Evolutionary conservation across 2,329 filamentous ascomycete species (phyloP).

Genomic region (Gremmenia infestans): DNA sequence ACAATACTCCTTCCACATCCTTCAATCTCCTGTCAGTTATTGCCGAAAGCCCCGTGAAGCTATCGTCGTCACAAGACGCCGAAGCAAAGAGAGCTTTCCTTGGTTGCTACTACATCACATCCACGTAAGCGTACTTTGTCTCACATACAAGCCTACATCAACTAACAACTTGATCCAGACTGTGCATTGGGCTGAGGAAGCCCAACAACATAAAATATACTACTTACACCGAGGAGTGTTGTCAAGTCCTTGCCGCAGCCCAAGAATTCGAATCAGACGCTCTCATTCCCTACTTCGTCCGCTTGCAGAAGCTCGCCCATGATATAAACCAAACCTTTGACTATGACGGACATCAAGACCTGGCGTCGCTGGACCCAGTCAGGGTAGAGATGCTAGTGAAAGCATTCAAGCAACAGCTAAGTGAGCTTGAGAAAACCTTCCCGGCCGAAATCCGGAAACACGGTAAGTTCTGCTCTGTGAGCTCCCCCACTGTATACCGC

Average conservation of each 20-base stretch:
- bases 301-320: constrained; percentile 15
- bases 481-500: background rate
- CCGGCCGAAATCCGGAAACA: constrained; percentile 10
- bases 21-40: background rate
- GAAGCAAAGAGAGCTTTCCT: constrained; percentile 16
- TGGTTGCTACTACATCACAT: constrained; percentile 18
- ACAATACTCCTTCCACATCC: background rate
- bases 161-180: constrained; percentile 1
- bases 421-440: constrained; percentile 9
- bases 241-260: constrained; percentile 8
- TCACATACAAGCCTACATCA: background rate
- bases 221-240: constrained; percentile 15
- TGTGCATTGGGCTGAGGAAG: constrained; percentile 17
- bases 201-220: constrained; percentile 14
- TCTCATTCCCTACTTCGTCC: constrained; percentile 12
- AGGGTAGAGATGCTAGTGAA: constrained; percentile 17
- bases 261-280: constrained; percentile 14
- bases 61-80: constrained; percentile 1
- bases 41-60: background rate
- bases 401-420: constrained; percentile 13
- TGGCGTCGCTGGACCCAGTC: constrained; percentile 10
- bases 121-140: constrained; percentile 6
- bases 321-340: constrained; percentile 17
- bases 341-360: constrained; percentile 11
- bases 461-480: background rate